A percentile compares a stretch with the other conserved stretches of the same genome.
phyloP scores from a whole-genome alignment of 2,329 filamentous ascomycete genomes.

The Diaporthe vexans region DNA sequence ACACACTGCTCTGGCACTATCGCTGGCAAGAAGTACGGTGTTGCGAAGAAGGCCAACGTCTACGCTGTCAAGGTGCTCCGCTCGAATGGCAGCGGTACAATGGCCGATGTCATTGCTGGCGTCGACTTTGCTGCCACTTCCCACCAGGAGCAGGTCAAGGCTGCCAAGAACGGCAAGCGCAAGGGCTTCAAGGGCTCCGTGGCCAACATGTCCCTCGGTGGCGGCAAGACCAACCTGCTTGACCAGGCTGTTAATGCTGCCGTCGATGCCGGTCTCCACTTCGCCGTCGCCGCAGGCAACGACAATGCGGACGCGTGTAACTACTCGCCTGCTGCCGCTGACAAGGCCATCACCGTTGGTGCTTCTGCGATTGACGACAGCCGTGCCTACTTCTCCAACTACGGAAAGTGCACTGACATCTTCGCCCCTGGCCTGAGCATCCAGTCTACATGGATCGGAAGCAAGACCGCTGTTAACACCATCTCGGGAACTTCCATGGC shows the following conservation, averaged over 20 bases:
- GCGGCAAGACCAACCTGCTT: conserved; percentile 93
- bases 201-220: conserved; percentile 99
- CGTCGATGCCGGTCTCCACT: conserved; percentile 92
- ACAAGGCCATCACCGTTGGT: conserved; percentile 94
- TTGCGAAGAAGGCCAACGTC: conserved; percentile 98
- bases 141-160: conserved; percentile 82
- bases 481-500: conserved; percentile 99
- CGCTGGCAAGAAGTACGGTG: conserved; percentile 98
- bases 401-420: conserved; percentile 98
- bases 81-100: conserved; percentile 97
- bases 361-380: conserved; percentile 93
- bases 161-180: conserved; percentile 87
- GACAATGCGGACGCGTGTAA: conserved; percentile 99
- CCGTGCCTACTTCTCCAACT: conserved; percentile 99
- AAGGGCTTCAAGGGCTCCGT: conserved; percentile 99
- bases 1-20: conserved; percentile 99
- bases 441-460: conserved; percentile 97
- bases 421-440: conserved; percentile 98
- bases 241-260: conserved; percentile 95
- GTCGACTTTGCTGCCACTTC: conserved; percentile 92
- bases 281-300: conserved; percentile 97
- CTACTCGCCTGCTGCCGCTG: conserved; percentile 95
- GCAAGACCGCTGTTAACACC: conserved; percentile 96
- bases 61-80: conserved; percentile 98
- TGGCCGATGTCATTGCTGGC: conserved; percentile 99